These are phyloP conservation scores for Phenoliferia sp. DNA, from an alignment of 1,284 basidiomycete genomes.

Conservation along the genomic window DNA sequence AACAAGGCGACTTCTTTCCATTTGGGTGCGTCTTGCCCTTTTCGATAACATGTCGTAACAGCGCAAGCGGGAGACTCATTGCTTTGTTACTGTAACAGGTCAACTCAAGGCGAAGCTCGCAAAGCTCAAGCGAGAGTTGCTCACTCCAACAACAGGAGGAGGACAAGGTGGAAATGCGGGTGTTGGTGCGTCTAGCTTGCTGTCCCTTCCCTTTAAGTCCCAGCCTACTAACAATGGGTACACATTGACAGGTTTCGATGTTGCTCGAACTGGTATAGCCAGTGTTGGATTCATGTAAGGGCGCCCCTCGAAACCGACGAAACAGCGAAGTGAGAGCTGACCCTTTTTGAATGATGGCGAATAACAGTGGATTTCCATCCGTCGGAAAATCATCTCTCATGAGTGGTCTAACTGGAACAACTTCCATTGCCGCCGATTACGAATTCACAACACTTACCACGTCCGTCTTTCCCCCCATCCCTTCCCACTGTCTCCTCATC, in stretches of 20 bases:
- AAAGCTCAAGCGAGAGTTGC: slow-evolving; percentile 90
- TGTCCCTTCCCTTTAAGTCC: neutral
- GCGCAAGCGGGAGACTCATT: too few species aligned
- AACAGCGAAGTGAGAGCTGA: slow-evolving; percentile 38
- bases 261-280: slow-evolving; percentile 85
- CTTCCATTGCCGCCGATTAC: slow-evolving; percentile 95
- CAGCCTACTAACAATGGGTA: neutral
- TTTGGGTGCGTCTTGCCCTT: slow-evolving; percentile 7
- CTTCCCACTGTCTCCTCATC: neutral
- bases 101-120: slow-evolving; percentile 97
- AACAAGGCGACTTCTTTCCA: slow-evolving; percentile 67
- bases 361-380: slow-evolving; percentile 41
- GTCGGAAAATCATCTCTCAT: slow-evolving; percentile 82
- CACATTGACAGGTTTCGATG: slow-evolving; percentile 45
- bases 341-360: slow-evolving; percentile 46
- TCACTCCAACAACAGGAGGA: slow-evolving; percentile 69
- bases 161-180: slow-evolving; percentile 77
- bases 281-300: slow-evolving; percentile 81
- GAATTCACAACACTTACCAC: slow-evolving; percentile 73
- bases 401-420: slow-evolving; percentile 96
- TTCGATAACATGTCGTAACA: too few species aligned
- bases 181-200: slow-evolving; percentile 39
- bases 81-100: slow-evolving; percentile 61
- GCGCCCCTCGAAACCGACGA: neutral
- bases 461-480: slow-evolving; percentile 17